These are phyloP conservation scores for Chlamydomonas reinhardtii DNA, from an alignment of 163 green algal species.

Conservation along the genomic window DNA sequence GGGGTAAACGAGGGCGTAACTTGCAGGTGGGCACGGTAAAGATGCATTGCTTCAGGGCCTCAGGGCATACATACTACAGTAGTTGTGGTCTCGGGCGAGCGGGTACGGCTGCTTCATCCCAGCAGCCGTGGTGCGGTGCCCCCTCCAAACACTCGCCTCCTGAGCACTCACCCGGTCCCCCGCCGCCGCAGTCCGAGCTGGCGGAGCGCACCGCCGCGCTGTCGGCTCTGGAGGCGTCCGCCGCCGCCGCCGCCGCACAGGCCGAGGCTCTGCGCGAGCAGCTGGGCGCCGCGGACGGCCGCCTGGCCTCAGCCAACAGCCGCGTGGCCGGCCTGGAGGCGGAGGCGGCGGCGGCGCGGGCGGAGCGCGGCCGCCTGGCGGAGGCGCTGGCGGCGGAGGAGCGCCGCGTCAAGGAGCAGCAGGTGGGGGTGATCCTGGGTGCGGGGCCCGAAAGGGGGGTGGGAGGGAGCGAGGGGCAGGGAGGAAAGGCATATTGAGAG, in stretches of 20 bases:
- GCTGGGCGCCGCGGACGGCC: not conserved
- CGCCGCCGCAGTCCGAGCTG: constrained; percentile 18
- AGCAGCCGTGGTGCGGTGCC: too few relatives aligned
- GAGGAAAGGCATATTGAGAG: too few relatives aligned
- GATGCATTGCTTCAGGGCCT: too few relatives aligned
- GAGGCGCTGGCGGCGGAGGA: constrained; percentile 29
- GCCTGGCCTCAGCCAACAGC: not conserved
- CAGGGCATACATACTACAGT: too few relatives aligned
- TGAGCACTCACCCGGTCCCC: too few relatives aligned
- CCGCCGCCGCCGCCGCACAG: not conserved
- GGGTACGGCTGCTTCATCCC: too few relatives aligned
- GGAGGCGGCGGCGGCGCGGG: not conserved
- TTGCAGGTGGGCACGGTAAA: too few relatives aligned
- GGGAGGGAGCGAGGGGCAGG: too few relatives aligned
- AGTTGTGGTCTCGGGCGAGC: too few relatives aligned
- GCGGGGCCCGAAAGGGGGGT: too few relatives aligned
- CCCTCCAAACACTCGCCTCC: too few relatives aligned
- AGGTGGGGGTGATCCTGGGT: not conserved
- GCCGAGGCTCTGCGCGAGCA: not conserved
- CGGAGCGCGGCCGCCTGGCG: not conserved
- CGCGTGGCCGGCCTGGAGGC: not conserved
- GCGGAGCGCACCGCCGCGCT: not conserved
- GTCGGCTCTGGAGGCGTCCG: not conserved
- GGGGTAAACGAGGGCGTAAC: too few relatives aligned
- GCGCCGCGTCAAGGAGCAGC: constrained; percentile 5